These are phyloP conservation scores for Luffa acutangula DNA, from an alignment of 306 rosid genomes.

Conservation along the genomic window DNA sequence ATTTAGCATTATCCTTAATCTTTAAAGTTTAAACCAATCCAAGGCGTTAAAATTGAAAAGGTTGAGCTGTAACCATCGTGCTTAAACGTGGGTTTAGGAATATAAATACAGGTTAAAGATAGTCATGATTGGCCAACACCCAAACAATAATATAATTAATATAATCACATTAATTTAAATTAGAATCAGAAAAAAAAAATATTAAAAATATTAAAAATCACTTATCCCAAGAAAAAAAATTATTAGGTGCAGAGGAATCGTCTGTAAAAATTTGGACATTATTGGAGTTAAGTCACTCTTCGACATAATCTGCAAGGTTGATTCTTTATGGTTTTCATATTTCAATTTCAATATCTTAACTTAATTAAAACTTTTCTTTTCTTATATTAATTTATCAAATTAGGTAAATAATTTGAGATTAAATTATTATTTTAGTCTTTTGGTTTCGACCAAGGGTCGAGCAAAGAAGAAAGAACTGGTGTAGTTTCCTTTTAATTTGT, in stretches of 20 bases:
- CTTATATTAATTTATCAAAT: conserved; percentile 3
- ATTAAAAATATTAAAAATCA: conserved; percentile 20
- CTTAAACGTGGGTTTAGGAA: conserved; percentile 66
- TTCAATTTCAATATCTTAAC: conserved; percentile 15
- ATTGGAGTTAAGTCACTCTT: conserved; percentile 32
- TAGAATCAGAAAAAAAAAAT: conserved; percentile 16
- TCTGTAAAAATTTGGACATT: conserved; percentile 53
- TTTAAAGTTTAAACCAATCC: neutral
- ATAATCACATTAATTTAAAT: conserved; percentile 30
- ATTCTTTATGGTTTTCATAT: conserved; percentile 24
- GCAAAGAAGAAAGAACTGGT: too few relatives aligned
- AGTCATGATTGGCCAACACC: conserved; percentile 32
- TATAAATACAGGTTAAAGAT: conserved; percentile 27
- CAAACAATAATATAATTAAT: conserved; percentile 25
- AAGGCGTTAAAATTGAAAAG: conserved; percentile 4
- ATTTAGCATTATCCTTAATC: conserved; percentile 1
- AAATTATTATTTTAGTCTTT: neutral
- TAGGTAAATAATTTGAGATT: neutral
- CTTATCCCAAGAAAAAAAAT: conserved; percentile 35
- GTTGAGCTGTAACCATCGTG: conserved; percentile 93
- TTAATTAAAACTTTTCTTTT: neutral
- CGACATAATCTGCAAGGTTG: conserved; percentile 51
- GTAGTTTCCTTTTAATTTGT: too few relatives aligned
- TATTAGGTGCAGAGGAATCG: conserved; percentile 68
- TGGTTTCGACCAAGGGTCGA: neutral